A percentile compares a stretch with the other conserved stretches of the same genome.
phyloP scores from a whole-genome alignment of 352 stramenopile species.

The Phytophthora agathidicida region DNA sequence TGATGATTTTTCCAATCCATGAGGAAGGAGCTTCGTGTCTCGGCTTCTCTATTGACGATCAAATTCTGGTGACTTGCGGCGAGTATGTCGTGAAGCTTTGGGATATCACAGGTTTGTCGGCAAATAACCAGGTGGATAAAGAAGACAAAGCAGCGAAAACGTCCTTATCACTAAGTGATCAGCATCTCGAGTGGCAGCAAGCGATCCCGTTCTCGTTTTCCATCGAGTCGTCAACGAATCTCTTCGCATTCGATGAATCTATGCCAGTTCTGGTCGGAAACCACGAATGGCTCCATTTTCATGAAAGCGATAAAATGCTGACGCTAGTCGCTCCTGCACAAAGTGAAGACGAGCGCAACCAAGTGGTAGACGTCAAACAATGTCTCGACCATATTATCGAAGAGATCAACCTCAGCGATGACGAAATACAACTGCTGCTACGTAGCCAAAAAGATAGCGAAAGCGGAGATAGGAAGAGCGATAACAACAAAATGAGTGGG shows the following conservation, averaged over 20 bases:
- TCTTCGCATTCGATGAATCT: slow-evolving; percentile 53
- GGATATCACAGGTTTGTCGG: slow-evolving; percentile 23
- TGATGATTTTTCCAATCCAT: slow-evolving; percentile 50
- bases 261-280: slow-evolving; percentile 42
- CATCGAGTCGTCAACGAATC: slow-evolving; percentile 35
- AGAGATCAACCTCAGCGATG: slow-evolving; percentile 19
- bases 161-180: not conserved
- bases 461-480: not conserved
- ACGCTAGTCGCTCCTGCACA: slow-evolving; percentile 28
- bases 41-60: slow-evolving; percentile 46
- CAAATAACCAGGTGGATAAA: not conserved
- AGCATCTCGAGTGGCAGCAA: slow-evolving; percentile 40
- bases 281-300: slow-evolving; percentile 45
- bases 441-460: not conserved
- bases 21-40: slow-evolving; percentile 37
- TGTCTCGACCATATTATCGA: slow-evolving; percentile 30
- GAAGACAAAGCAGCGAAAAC: not conserved
- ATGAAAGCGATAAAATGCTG: not conserved
- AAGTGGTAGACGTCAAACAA: slow-evolving; percentile 24
- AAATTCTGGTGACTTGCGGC: slow-evolving; percentile 47
- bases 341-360: slow-evolving; percentile 20
- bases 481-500: slow-evolving; percentile 1
- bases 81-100: slow-evolving; percentile 58
- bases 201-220: slow-evolving; percentile 49
- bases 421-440: slow-evolving; percentile 10